These are phyloP conservation scores for Cephalotrichum gorgonifer DNA, from an alignment of 2,329 filamentous ascomycete genomes.

Conservation along the genomic window DNA sequence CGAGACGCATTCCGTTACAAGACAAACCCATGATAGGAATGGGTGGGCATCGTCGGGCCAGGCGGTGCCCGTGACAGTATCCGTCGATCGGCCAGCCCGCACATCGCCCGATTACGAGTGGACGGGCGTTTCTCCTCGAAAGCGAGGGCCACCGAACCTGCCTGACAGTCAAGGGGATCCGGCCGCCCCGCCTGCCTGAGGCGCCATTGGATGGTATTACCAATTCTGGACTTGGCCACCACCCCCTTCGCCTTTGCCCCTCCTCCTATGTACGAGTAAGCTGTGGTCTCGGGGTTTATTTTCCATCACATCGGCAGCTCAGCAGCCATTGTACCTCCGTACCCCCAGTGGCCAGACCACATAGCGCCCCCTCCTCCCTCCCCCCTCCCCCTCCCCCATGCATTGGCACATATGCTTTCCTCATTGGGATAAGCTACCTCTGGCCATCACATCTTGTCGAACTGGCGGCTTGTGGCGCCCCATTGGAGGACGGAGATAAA, in stretches of 20 bases:
- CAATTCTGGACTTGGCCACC: constrained; percentile 1
- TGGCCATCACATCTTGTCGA: constrained; percentile 2
- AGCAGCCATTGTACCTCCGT: neutral
- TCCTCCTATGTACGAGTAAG: neutral
- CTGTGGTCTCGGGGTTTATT: too few species aligned
- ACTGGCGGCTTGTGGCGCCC: too few species aligned
- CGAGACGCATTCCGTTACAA: neutral
- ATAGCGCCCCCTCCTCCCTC: too few species aligned
- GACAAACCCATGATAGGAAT: neutral
- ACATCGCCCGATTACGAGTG: neutral
- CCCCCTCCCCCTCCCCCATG: too few species aligned
- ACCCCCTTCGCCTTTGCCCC: neutral
- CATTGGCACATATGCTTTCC: neutral
- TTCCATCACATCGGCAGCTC: too few species aligned
- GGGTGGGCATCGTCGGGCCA: neutral
- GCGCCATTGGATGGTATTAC: neutral
- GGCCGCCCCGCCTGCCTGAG: neutral
- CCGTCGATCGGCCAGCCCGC: neutral
- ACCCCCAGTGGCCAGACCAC: neutral
- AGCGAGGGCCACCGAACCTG: neutral
- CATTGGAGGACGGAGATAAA: constrained; percentile 5
- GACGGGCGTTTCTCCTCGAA: neutral
- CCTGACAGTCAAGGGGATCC: neutral
- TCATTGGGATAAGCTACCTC: constrained; percentile 2
- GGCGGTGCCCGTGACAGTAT: neutral